phyloP scores from a whole-genome alignment of 2,329 filamentous ascomycete genomes.

The Cercospora sp. region DNA sequence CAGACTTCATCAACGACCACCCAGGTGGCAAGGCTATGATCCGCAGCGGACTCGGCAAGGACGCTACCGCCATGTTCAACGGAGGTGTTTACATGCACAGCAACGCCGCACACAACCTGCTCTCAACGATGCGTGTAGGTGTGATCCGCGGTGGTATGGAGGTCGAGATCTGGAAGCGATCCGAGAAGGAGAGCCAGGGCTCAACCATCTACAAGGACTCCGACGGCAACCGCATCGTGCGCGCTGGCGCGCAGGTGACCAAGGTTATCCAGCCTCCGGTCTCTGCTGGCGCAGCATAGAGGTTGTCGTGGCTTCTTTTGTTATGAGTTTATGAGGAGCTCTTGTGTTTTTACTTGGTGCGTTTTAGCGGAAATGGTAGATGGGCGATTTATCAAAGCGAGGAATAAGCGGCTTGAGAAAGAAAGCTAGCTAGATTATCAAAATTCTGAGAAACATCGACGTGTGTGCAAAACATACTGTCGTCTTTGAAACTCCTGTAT shows the following conservation, averaged over 20 bases:
- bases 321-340: conserved; percentile 13
- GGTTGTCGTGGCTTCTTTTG: not conserved
- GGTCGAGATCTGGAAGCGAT: conserved; percentile 90
- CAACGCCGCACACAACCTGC: conserved; percentile 84
- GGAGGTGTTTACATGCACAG: conserved; percentile 87
- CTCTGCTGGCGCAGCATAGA: conserved; percentile 78
- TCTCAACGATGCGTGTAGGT: conserved; percentile 84
- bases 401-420: conserved; percentile 3
- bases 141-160: conserved; percentile 84
- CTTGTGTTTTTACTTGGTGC: conserved; percentile 19
- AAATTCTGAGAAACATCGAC: conserved; percentile 3
- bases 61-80: conserved; percentile 88
- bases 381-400: not conserved
- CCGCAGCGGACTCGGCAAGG: conserved; percentile 77
- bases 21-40: conserved; percentile 90
- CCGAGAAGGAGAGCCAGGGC: conserved; percentile 81
- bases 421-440: conserved; percentile 8
- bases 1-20: conserved; percentile 82
- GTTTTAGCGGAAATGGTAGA: conserved; percentile 25
- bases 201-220: conserved; percentile 77
- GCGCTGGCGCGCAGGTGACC: conserved; percentile 82
- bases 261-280: conserved; percentile 76
- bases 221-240: conserved; percentile 76
- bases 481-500: not conserved
- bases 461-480: not conserved